Evolutionary conservation across 2,329 filamentous ascomycete genomes (phyloP).

Genomic region (Scolecobasidium constrictum): DNA sequence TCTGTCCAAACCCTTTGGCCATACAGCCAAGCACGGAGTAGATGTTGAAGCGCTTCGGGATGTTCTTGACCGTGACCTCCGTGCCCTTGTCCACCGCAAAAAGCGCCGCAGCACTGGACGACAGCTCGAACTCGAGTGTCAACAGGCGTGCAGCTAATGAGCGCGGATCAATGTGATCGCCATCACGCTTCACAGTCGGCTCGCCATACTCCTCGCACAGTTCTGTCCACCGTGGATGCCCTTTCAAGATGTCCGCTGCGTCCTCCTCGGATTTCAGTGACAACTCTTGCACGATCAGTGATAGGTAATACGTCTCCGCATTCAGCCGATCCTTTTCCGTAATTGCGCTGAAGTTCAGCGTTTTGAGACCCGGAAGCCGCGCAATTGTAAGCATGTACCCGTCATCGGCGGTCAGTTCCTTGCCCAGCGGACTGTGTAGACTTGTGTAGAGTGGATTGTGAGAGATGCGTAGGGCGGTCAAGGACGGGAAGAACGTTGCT

Average conservation of each 20-base stretch:
- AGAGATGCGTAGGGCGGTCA: constrained; percentile 65
- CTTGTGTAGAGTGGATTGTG: constrained; percentile 75
- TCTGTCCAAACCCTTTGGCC: constrained; percentile 54
- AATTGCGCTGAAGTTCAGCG: constrained; percentile 62
- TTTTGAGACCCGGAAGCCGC: constrained; percentile 55
- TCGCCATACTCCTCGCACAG: constrained; percentile 69
- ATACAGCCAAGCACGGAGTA: constrained; percentile 75
- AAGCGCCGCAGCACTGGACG: constrained; percentile 13
- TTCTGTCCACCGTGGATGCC: constrained; percentile 61
- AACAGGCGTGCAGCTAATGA: constrained; percentile 73
- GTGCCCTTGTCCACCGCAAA: constrained; percentile 9
- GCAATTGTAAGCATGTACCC: constrained; percentile 82
- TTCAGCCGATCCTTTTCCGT: constrained; percentile 66
- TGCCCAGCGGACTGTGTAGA: constrained; percentile 30
- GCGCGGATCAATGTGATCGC: constrained; percentile 52
- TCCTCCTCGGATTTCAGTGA: constrained; percentile 46
- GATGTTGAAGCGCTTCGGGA: constrained; percentile 69
- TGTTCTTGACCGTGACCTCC: constrained; percentile 25
- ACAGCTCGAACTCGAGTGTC: constrained; percentile 47
- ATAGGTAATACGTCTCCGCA: constrained; percentile 88
- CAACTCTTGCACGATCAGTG: constrained; percentile 68
- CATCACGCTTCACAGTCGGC: constrained; percentile 47
- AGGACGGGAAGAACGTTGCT: constrained; percentile 55
- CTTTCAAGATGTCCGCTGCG: constrained; percentile 40
- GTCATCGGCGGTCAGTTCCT: constrained; percentile 53